A percentile compares a stretch with the other conserved stretches of the same genome.
phyloP scores from a whole-genome alignment of 73 alveolate species.

The Loxodes magnus region DNA sequence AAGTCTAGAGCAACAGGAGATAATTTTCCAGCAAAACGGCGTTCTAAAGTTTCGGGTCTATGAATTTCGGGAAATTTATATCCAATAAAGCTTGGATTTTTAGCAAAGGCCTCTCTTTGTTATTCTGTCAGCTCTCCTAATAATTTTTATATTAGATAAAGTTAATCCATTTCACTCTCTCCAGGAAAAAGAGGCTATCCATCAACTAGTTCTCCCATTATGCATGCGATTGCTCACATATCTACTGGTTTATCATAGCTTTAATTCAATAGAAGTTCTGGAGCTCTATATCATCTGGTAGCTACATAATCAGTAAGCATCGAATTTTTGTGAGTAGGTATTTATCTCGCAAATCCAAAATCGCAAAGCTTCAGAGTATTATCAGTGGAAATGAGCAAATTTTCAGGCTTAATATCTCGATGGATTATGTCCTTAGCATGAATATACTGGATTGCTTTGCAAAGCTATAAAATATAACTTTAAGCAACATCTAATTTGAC shows the following conservation, averaged over 20 bases:
- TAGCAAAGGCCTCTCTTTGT: slow-evolving; percentile 5
- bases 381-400: slow-evolving; percentile 6
- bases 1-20: background rate
- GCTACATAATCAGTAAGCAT: slow-evolving; percentile 61
- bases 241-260: slow-evolving; percentile 8
- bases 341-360: slow-evolving; percentile 68
- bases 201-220: slow-evolving; percentile 13
- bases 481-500: slow-evolving; percentile 42
- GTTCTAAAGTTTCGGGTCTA: slow-evolving; percentile 2
- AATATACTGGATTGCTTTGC: background rate
- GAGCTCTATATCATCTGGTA: slow-evolving; percentile 40
- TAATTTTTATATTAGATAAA: slow-evolving; percentile 3
- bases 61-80: slow-evolving; percentile 8
- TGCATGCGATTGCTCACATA: slow-evolving; percentile 15
- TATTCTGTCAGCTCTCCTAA: background rate
- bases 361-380: slow-evolving; percentile 52
- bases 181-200: slow-evolving; percentile 15
- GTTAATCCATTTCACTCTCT: slow-evolving; percentile 11
- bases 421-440: slow-evolving; percentile 6
- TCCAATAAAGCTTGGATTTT: slow-evolving; percentile 17
- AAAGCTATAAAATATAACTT: background rate
- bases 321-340: slow-evolving; percentile 29
- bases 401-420: slow-evolving; percentile 13
- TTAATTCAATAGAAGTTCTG: slow-evolving; percentile 27
- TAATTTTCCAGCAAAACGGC: background rate